Percentiles rank a stretch among this genome's conserved stretches.
Conservation (phyloP, 257 asterid genomes). For the Anisodus tanguticus region DNA sequence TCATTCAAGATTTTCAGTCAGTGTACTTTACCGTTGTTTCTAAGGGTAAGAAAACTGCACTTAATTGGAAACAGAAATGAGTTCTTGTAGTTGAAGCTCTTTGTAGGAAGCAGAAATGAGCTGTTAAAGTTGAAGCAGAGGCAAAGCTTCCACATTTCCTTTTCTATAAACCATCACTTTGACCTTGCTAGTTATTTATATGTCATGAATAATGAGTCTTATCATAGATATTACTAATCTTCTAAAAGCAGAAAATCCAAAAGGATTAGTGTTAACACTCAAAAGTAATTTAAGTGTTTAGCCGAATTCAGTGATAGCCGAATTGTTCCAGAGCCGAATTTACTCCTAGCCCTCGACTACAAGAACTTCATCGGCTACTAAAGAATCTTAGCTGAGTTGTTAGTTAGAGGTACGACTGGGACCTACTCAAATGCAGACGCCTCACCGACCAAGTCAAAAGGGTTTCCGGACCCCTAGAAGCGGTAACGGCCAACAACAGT, state of each 20-base stretch:
- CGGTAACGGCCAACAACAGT: no score
- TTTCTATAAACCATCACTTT: constrained; percentile 35
- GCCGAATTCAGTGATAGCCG: no score
- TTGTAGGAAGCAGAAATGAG: constrained; percentile 47
- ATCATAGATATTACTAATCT: not conserved
- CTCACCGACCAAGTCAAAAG: no score
- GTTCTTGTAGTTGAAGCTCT: constrained; percentile 29
- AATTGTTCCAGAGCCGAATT: no score
- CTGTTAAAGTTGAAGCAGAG: constrained; percentile 49
- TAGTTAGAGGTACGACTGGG: no score
- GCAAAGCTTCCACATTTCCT: constrained; percentile 53
- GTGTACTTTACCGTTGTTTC: constrained; percentile 46
- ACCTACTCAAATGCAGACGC: no score
- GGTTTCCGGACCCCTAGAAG: no score
- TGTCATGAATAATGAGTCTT: not conserved
- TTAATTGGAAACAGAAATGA: constrained; percentile 10
- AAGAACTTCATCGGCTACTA: no score
- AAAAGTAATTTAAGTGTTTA: no score
- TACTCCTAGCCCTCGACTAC: no score
- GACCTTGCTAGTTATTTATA: not conserved
- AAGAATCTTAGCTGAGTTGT: no score
- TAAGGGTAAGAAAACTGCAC: constrained; percentile 30
- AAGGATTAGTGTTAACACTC: constrained; percentile 11
- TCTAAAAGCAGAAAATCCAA: not conserved
- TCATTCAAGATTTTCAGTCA: not conserved